phyloP scores from a whole-genome alignment of 2,329 filamentous ascomycete species.

The Xylariaceae sp. region DNA sequence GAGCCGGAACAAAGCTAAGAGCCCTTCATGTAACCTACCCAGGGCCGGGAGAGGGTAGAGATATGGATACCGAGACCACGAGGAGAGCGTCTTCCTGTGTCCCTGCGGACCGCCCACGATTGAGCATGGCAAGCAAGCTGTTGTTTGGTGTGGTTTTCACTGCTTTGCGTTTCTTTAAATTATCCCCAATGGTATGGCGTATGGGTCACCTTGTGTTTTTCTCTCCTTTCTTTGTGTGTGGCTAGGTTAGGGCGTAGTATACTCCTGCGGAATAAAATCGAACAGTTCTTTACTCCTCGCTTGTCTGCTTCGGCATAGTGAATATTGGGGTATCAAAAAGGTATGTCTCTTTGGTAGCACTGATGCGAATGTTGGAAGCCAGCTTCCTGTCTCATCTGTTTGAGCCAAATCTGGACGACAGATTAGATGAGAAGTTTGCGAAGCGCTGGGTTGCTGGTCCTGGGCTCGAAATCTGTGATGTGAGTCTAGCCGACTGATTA shows the following conservation, averaged over 20 bases:
- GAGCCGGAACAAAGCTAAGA: neutral
- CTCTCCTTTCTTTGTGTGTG: constrained; percentile 3
- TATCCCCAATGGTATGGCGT: constrained; percentile 15
- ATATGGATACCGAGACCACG: too few species aligned
- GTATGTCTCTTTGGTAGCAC: too few species aligned
- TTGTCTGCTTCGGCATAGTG: neutral
- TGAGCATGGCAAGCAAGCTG: too few species aligned
- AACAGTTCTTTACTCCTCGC: constrained; percentile 6
- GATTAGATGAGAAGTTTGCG: constrained; percentile 68
- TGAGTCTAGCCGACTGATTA: constrained; percentile 50
- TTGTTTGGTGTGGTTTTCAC: constrained; percentile 9
- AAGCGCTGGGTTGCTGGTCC: constrained; percentile 61
- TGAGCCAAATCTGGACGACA: constrained; percentile 66
- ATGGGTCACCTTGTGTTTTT: constrained; percentile 9
- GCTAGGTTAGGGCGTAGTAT: constrained; percentile 11
- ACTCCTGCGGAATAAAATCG: constrained; percentile 12
- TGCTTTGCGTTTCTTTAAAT: constrained; percentile 5
- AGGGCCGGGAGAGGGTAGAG: too few species aligned
- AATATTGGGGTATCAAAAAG: constrained; percentile 10
- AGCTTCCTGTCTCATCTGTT: constrained; percentile 38
- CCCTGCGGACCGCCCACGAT: too few species aligned
- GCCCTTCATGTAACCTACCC: neutral
- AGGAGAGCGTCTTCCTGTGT: too few species aligned
- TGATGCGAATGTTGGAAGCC: too few species aligned
- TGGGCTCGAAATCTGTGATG: constrained; percentile 56